Evolutionary conservation across 176 grass and related monocot genomes (phyloP), one percentile per base, ranked within the genome.

Genomic region (Aechmea fasciata): DNA sequence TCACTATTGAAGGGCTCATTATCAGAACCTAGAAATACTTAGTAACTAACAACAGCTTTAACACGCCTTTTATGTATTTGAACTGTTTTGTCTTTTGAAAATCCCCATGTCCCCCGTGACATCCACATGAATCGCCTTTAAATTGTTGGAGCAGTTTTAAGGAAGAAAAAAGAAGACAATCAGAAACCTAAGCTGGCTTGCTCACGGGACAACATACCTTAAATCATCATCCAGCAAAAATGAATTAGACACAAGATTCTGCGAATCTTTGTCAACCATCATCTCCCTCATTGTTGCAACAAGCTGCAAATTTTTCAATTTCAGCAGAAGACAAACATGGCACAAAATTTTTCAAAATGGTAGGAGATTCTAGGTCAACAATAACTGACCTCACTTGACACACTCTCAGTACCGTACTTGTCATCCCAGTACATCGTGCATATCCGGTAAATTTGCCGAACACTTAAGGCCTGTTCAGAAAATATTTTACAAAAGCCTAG

Each of bases 361-460:
- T 41, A 7, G 10, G 9, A 83, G 54, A 57, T 59, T 49, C 20
- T 20, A 69, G 63, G 63, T 66, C 47, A 55, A 72, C 62, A 73
- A 41, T 2, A 17, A 18, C 67, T 79, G 11, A 83, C 94, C 84
- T 93, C 94, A 15, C 51, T 75, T 64, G 93, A 97, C 67, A 97
- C 88, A 65, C 93, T 83, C 49, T 80, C 82, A 11, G 93, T 97
- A 52, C 81, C 77, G 47, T 97, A 97, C 78, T 85, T 92, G 69
- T 97, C 93, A 77, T 97, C 93, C 93, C 93, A 97, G 62, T 97
- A 97, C 89, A 92, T 92, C n/a, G 89, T 89, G 76, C 93, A 97
- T 87, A 97, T 97, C 73, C 93, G 70, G 61, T 97, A 97, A 65
- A 97, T 97, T 83, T 97, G 93, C 28, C 87, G 75, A 63, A 99